Evolutionary conservation across 2,329 filamentous ascomycete genomes (phyloP).

Genomic region (Chrysoporthe cubensis): DNA sequence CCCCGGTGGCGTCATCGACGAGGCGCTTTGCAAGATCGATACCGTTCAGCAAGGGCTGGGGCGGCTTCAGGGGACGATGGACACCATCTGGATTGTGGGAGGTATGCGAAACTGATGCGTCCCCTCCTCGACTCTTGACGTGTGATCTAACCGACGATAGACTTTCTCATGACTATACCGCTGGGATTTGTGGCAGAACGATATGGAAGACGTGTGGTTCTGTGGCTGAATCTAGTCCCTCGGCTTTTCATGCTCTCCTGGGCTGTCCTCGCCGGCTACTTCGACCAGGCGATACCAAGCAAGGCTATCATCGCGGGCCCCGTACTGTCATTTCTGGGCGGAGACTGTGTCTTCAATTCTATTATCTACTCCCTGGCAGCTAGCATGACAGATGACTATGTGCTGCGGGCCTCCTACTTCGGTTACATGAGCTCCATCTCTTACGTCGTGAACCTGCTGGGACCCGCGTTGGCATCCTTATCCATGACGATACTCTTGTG

Average conservation of each 20-base stretch:
- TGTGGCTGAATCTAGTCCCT: slow-evolving; percentile 50
- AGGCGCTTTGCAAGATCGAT: slow-evolving; percentile 58
- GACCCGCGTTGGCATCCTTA: slow-evolving; percentile 50
- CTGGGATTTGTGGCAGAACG: slow-evolving; percentile 50
- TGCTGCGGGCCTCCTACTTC: slow-evolving; percentile 51
- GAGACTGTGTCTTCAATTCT: slow-evolving; percentile 56
- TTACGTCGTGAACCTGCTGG: slow-evolving; percentile 50
- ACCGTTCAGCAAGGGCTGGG: slow-evolving; percentile 55
- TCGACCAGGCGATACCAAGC: slow-evolving; percentile 42
- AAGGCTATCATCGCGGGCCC: slow-evolving; percentile 47
- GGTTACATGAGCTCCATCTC: slow-evolving; percentile 54
- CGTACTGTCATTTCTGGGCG: slow-evolving; percentile 49
- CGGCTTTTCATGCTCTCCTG: slow-evolving; percentile 46
- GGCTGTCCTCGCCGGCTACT: slow-evolving; percentile 45
- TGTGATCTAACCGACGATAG: slow-evolving; percentile 33
- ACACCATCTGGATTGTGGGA: slow-evolving; percentile 53
- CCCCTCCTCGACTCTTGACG: too few species aligned
- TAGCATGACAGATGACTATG: slow-evolving; percentile 47
- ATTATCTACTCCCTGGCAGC: slow-evolving; percentile 52
- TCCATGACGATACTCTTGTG: slow-evolving; percentile 49
- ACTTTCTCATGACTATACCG: slow-evolving; percentile 54
- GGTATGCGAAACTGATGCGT: slow-evolving; percentile 36
- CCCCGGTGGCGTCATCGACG: slow-evolving; percentile 47
- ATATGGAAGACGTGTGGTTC: slow-evolving; percentile 44
- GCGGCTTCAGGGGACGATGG: slow-evolving; percentile 55